Evolutionary conservation across 352 stramenopile species (phyloP).

Genomic region (Blastocystis sp.): DNA sequence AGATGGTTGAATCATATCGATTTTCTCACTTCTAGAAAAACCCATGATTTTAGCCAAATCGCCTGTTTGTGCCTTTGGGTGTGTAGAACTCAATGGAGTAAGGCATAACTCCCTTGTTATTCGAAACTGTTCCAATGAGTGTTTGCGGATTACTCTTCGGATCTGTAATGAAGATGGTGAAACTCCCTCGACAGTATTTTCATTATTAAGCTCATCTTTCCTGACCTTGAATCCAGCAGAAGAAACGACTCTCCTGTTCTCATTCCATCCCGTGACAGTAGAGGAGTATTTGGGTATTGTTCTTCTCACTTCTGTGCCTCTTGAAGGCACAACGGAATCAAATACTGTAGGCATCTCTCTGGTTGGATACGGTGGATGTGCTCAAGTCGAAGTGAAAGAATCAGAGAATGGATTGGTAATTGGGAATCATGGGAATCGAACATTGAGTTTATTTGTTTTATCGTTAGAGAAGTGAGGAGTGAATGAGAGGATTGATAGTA

Average conservation of each 20-base stretch:
- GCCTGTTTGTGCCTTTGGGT: slow-evolving; percentile 26
- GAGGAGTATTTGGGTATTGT: slow-evolving; percentile 2
- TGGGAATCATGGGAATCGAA: slow-evolving; percentile 28
- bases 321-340: background rate
- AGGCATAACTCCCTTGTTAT: background rate
- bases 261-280: background rate
- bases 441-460: slow-evolving; percentile 12
- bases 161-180: background rate
- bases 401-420: background rate
- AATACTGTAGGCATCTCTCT: background rate
- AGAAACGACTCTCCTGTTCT: background rate
- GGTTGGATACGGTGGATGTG: slow-evolving; percentile 13
- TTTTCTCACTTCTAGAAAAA: background rate
- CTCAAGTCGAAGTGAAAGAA: background rate
- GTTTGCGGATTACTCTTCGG: background rate
- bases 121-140: background rate
- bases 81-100: slow-evolving; percentile 6
- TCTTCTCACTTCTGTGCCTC: background rate
- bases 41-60: background rate
- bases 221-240: slow-evolving; percentile 2
- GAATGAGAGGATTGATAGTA: too few relatives aligned
- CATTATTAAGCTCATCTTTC: background rate
- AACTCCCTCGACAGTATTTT: background rate
- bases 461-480: background rate
- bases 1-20: too few relatives aligned